phyloP scores from a whole-genome alignment of 352 stramenopile genomes.

The Globisporangium orthogonon region DNA sequence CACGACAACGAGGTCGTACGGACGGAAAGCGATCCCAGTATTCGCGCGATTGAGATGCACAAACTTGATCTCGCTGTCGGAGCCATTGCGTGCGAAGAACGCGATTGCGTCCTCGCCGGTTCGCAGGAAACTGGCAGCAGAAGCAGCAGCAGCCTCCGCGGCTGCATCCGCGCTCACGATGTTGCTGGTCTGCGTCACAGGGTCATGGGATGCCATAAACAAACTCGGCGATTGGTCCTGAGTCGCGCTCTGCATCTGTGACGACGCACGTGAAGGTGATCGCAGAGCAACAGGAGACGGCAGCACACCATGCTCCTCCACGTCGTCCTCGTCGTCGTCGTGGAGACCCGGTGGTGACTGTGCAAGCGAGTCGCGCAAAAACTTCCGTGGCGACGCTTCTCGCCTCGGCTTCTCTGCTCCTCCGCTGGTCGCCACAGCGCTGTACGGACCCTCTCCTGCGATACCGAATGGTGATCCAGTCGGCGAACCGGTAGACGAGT shows the following conservation, averaged over 20 bases:
- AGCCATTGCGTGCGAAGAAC: conserved; percentile 91
- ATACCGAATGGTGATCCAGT: neutral
- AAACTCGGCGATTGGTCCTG: conserved; percentile 31
- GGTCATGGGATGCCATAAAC: conserved; percentile 44
- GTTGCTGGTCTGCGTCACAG: conserved; percentile 29
- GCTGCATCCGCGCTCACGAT: conserved; percentile 30
- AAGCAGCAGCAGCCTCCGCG: conserved; percentile 45
- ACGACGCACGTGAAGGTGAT: neutral
- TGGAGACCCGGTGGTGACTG: conserved; percentile 4
- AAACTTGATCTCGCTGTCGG: conserved; percentile 92
- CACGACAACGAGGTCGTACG: conserved; percentile 91
- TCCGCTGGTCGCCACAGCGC: neutral
- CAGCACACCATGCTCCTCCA: neutral
- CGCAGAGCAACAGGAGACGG: conserved; percentile 8
- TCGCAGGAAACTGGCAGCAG: conserved; percentile 48
- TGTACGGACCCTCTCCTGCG: neutral
- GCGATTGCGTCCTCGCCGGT: conserved; percentile 90
- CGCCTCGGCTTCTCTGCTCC: conserved; percentile 25
- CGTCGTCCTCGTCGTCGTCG: conserved; percentile 12
- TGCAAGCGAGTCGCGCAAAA: conserved; percentile 47
- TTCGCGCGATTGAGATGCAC: conserved; percentile 88
- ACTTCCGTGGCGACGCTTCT: conserved; percentile 56
- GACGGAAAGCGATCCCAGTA: conserved; percentile 69
- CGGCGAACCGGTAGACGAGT: no score
- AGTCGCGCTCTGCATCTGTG: conserved; percentile 2